Evolutionary conservation across 2,329 filamentous ascomycete genomes (phyloP).

Genomic region (Fusarium napiforme): DNA sequence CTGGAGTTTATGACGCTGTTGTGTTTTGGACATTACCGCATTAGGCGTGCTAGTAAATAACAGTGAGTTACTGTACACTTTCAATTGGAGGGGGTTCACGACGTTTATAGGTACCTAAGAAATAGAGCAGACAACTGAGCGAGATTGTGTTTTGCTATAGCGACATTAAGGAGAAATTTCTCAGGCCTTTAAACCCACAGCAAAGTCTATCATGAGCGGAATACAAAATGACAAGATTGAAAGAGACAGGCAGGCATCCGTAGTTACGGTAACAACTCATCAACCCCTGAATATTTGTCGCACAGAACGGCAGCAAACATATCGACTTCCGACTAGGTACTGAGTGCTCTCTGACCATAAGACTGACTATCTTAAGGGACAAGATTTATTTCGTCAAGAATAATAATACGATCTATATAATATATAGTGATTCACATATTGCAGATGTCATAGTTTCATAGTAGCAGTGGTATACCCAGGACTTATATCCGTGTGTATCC

Average conservation of each 20-base stretch:
- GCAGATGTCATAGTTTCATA: not conserved
- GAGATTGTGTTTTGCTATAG: constrained; percentile 1
- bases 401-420: not conserved
- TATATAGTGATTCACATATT: not conserved
- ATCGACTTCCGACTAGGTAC: not conserved
- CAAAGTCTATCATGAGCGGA: not conserved
- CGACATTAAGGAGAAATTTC: not conserved
- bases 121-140: not conserved
- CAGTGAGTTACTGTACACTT: not conserved
- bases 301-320: not conserved
- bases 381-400: not conserved
- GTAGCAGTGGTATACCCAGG: not conserved
- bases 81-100: not conserved
- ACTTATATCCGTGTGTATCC: not conserved
- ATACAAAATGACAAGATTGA: not conserved
- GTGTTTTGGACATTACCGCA: constrained; percentile 21
- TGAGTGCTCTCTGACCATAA: not conserved
- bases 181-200: not conserved
- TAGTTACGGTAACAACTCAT: not conserved
- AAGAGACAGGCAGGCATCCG: not conserved
- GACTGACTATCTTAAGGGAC: not conserved
- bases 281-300: not conserved
- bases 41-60: constrained; percentile 11
- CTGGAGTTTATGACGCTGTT: constrained; percentile 10
- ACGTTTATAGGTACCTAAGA: not conserved